Base-by-base conservation (phyloP, 2,329 filamentous ascomycete species). In the Pseudocercospora macadamiae region DNA sequence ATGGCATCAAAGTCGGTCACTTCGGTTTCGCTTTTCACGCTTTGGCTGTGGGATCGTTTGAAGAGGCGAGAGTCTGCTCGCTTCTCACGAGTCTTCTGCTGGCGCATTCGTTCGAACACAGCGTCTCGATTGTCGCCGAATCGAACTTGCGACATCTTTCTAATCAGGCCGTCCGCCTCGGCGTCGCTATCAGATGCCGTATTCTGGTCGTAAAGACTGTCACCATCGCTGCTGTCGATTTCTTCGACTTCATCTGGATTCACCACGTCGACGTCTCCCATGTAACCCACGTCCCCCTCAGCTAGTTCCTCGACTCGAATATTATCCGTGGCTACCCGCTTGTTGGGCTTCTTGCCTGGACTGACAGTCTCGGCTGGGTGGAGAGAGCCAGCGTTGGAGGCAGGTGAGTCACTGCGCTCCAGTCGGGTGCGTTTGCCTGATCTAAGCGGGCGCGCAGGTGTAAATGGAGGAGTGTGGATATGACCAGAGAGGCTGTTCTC, bases 21-120 rank as follows among this genome's bases (percentile, higher is more conserved):
- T 61, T 75, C 77, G 54, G 74, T 74, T 51, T 79, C 76, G 52
- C 75, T 76, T 64, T 76, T 76, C 25, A 79, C 69, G 55, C 75
- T 80, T 66, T 79, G 73, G 61, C 75, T 78, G 67, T 80, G 74
- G 45, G 70, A 77, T 44, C 79, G 74, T 65, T 81, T 81, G 69
- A 75, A 78, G 42, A 73, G 68, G 7, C 76, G 60, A 14, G 63
- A 63, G 19, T 57, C 73, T 19, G 71, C 68, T 47, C 76, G 77
- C 72, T 75, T 77, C 7, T 62, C 55, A 37, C 74, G 69, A 60
- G 77, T 75, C 63, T 76, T 77, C 61, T 75, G 76, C 21, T 60
- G 57, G 8, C 64, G 62, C 4, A 54, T 36, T 30, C 63, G 42
- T 54, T 66, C 63, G 51, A 70, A 71, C 9, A 64, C 64, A 25